Percentiles rank a stretch among this genome's conserved stretches.
Evolutionary conservation across 345 rosid species (phyloP).

Genomic region (Carallia pectinifolia): DNA sequence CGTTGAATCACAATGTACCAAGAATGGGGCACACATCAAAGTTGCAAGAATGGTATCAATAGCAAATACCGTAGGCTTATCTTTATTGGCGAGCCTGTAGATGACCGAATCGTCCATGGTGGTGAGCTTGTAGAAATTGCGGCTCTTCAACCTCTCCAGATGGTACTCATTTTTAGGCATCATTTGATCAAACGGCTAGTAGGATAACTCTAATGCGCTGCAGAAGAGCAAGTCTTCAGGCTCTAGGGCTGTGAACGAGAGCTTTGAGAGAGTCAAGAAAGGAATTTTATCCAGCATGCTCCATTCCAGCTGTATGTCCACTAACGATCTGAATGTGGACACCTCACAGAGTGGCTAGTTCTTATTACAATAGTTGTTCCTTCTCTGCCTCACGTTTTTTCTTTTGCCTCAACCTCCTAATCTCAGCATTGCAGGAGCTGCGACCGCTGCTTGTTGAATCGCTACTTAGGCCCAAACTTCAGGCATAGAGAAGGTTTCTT

Average conservation of each 20-base stretch:
- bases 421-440: slow-evolving; percentile 95
- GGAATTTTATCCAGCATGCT: slow-evolving; percentile 98
- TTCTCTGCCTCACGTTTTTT: slow-evolving; percentile 85
- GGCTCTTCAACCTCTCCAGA: slow-evolving; percentile 82
- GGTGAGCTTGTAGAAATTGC: slow-evolving; percentile 88
- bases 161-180: slow-evolving; percentile 83
- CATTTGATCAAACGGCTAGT: slow-evolving; percentile 60
- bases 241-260: slow-evolving; percentile 68
- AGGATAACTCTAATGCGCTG: slow-evolving; percentile 76
- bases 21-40: slow-evolving; percentile 93
- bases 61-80: slow-evolving; percentile 88
- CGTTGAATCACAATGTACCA: slow-evolving; percentile 93
- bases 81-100: slow-evolving; percentile 79
- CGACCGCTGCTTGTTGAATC: slow-evolving; percentile 64
- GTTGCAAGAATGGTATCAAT: slow-evolving; percentile 82
- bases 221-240: slow-evolving; percentile 83
- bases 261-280: slow-evolving; percentile 76
- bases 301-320: slow-evolving; percentile 98
- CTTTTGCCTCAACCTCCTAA: slow-evolving; percentile 80
- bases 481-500: slow-evolving; percentile 86
- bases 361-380: slow-evolving; percentile 69
- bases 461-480: slow-evolving; percentile 83
- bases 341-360: slow-evolving; percentile 80
- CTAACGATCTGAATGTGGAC: slow-evolving; percentile 74
- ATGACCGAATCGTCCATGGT: slow-evolving; percentile 93